phyloP scores from a whole-genome alignment of 2,329 filamentous ascomycete genomes.

The Xylaria sp. region DNA sequence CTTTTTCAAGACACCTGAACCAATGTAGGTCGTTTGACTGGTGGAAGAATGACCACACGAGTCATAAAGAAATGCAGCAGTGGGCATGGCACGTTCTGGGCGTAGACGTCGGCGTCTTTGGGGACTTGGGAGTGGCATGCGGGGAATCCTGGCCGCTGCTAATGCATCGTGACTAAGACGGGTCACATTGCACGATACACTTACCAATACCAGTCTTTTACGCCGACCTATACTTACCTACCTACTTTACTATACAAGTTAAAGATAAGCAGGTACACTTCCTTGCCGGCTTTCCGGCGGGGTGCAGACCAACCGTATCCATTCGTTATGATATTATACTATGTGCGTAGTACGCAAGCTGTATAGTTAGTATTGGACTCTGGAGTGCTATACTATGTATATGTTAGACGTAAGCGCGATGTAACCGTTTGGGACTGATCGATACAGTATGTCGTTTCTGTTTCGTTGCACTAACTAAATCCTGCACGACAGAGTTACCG shows the following conservation, averaged over 20 bases:
- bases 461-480: background rate
- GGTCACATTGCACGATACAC: constrained; percentile 2
- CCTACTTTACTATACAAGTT: background rate
- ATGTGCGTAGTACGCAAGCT: too few species aligned
- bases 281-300: background rate
- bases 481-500: background rate
- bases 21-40: constrained; percentile 11
- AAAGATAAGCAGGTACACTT: background rate
- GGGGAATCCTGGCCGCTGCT: constrained; percentile 28
- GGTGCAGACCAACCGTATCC: background rate
- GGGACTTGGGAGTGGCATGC: constrained; percentile 3
- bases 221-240: background rate
- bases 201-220: constrained; percentile 7
- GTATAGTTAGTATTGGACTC: too few species aligned
- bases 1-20: constrained; percentile 16
- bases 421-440: background rate
- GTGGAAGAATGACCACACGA: constrained; percentile 16
- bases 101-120: background rate
- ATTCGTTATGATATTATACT: background rate
- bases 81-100: too few species aligned
- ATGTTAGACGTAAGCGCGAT: background rate
- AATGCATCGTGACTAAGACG: constrained; percentile 12
- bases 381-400: background rate
- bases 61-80: background rate
- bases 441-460: background rate